Evolutionary conservation across 176 grass and related monocot species (phyloP).

Genomic region (Tillandsia leiboldiana): DNA sequence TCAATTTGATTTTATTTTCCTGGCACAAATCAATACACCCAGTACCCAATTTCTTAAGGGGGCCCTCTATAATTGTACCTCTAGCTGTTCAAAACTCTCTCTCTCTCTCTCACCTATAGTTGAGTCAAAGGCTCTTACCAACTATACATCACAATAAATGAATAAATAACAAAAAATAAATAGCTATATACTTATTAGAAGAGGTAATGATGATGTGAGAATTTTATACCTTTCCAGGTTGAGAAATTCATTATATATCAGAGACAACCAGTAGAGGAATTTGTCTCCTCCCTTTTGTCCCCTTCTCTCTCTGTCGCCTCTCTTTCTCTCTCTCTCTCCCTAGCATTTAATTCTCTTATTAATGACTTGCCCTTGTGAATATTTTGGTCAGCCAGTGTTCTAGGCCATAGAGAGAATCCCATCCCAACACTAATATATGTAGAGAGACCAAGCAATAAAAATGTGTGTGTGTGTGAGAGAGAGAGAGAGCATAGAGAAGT

Average conservation of each 20-base stretch:
- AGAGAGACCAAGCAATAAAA: background rate
- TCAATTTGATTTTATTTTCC: no score
- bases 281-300: background rate
- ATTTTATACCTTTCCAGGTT: background rate
- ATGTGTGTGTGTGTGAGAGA: background rate
- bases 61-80: constrained; percentile 22
- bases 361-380: background rate
- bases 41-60: constrained; percentile 40
- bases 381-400: no score
- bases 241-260: background rate
- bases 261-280: background rate
- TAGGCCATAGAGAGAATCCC: background rate
- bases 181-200: no score
- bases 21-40: constrained; percentile 30
- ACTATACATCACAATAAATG: constrained; percentile 22
- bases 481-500: background rate
- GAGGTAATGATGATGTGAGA: no score
- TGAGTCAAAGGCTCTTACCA: constrained; percentile 30
- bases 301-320: background rate
- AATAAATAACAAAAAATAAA: no score
- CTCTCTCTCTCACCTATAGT: background rate
- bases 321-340: background rate
- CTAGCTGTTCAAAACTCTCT: background rate
- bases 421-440: constrained; percentile 11
- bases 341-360: constrained; percentile 9